Evolutionary conservation across 1,284 basidiomycete genomes (phyloP), one percentile per base, ranked within the genome.

Genomic region (Melampsora larici-populina): DNA sequence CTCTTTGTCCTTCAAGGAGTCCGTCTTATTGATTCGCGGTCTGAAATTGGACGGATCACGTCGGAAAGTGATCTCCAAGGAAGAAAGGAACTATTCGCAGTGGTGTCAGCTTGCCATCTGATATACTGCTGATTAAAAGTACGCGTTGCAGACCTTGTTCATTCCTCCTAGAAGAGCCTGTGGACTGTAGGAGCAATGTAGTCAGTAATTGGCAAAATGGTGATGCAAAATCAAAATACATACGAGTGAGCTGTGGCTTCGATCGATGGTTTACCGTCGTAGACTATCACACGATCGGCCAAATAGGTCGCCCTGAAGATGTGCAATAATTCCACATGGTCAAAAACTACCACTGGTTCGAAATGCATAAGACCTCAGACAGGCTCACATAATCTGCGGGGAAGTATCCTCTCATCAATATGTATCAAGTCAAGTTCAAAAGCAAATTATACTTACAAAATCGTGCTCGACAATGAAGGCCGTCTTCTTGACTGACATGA

Each of bases 401-500:
- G 21, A 33, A 33, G 62, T 2, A 7, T 2, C 15, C 4, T 55
- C 18, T 55, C 51, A 55, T 55, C 51, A 55, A 24, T 55, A 55
- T 5, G 24, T 24, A 15, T 55, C 24, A 24, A 21, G 51, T 15
- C 51, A 15, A 55, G 3, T 40, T n/a, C 18, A 24, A 55, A 15
- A 55, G 17, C 51, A 55, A 18, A 3, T 5, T 55, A 13, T 7
- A 70, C 75, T 70, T n/a, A 94, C 93, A 85, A 97, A 97, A 86
- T 97, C 94, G 89, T 97, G 94, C 87, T 97, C 94, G 82, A 97
- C 96, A 81, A 97, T 88, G 84, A 98, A 97, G 0, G 95, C 95
- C 0, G 94, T 97, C 86, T 95, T 94, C 87, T 97, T 96, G 18
- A 93, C 89, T 81, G 94, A 90, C 65, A 98, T 89, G n/a, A 80